A percentile compares a stretch with the other conserved stretches of the same genome.
phyloP scores from a whole-genome alignment of 768 basidiomycete genomes.

The Rubroboletus pulcherrimus region DNA sequence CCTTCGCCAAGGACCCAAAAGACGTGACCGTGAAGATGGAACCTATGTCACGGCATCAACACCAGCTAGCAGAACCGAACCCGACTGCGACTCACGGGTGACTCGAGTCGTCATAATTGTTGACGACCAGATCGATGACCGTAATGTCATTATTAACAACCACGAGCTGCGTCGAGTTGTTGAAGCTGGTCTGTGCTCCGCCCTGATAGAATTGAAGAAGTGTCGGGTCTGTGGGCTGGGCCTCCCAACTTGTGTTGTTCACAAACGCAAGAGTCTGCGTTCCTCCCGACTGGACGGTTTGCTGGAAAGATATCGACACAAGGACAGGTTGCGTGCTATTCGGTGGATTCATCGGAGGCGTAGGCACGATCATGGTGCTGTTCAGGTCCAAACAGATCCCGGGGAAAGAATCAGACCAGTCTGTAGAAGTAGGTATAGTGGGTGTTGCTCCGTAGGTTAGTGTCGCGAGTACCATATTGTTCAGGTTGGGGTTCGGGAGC shows the following conservation, averaged over 20 bases:
- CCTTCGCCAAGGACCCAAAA: constrained; percentile 37
- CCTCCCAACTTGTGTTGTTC: constrained; percentile 28
- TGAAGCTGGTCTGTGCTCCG: constrained; percentile 25
- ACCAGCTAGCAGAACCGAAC: background rate
- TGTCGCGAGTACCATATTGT: constrained; percentile 28
- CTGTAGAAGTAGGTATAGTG: constrained; percentile 22
- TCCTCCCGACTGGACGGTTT: constrained; percentile 26
- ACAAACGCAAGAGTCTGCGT: constrained; percentile 24
- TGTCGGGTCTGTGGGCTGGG: constrained; percentile 26
- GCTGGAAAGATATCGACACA: constrained; percentile 25
- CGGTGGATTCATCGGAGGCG: constrained; percentile 24
- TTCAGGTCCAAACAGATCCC: constrained; percentile 25
- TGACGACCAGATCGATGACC: constrained; percentile 25
- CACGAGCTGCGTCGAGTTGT: constrained; percentile 23
- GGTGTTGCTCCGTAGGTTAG: constrained; percentile 26
- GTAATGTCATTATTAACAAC: constrained; percentile 25
- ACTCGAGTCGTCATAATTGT: constrained; percentile 28
- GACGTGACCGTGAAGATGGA: constrained; percentile 38
- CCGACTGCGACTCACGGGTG: constrained; percentile 23
- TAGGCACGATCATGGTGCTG: constrained; percentile 29
- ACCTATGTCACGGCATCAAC: constrained; percentile 16
- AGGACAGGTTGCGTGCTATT: constrained; percentile 21
- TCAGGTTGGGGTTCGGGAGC: constrained; percentile 26
- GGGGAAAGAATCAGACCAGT: constrained; percentile 28
- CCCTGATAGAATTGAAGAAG: constrained; percentile 24